phyloP scores from a whole-genome alignment of 2,329 filamentous ascomycete species.

The Alternaria alternata region DNA sequence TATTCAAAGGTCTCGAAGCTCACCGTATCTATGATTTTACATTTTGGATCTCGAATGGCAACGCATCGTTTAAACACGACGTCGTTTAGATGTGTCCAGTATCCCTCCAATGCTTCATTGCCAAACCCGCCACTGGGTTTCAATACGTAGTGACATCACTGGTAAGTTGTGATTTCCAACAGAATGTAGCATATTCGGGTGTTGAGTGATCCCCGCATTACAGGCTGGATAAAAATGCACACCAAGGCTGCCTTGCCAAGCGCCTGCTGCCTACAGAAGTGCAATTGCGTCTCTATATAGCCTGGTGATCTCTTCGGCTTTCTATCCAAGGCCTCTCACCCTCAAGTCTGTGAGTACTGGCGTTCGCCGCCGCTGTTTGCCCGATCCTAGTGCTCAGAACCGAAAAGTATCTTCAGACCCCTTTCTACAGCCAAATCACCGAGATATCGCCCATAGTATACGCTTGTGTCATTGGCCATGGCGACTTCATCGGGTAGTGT shows the following conservation, averaged over 20 bases:
- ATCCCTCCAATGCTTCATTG: background rate
- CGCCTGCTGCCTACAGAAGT: conserved; percentile 6
- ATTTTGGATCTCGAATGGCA: background rate
- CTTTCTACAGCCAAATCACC: background rate
- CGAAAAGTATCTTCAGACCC: background rate
- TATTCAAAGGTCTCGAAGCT: background rate
- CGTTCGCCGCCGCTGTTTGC: background rate
- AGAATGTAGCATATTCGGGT: no score
- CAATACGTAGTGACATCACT: background rate
- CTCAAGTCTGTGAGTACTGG: background rate
- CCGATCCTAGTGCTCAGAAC: background rate
- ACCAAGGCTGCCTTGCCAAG: background rate
- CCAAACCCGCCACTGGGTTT: background rate
- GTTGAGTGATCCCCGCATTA: background rate
- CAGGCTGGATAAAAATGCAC: background rate
- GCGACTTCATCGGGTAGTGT: conserved; percentile 39
- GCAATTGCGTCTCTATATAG: conserved; percentile 1
- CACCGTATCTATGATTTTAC: background rate
- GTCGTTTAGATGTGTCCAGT: background rate
- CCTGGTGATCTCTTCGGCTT: background rate
- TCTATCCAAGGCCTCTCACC: background rate
- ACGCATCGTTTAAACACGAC: background rate
- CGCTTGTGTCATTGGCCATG: conserved; percentile 17
- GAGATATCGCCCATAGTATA: no score
- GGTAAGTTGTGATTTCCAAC: background rate